Percentiles rank a stretch among this genome's conserved stretches.
phyloP scores from a whole-genome alignment of 768 basidiomycete species.

The Kwoniella heveanensis region DNA sequence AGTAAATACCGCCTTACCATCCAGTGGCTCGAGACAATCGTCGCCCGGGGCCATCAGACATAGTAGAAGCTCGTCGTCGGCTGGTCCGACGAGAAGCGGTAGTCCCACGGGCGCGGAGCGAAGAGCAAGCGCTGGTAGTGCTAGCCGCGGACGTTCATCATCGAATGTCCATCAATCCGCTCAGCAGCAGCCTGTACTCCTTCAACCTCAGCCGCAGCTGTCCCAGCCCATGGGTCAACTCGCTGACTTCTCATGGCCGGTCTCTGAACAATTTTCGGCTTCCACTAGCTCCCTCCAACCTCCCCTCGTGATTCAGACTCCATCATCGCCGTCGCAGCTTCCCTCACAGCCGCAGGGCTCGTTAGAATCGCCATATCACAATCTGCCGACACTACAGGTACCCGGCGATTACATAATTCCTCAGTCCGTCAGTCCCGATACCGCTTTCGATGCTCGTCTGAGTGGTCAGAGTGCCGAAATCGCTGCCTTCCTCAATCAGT shows the following conservation, averaged over 20 bases:
- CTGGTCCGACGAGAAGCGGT: constrained; percentile 12
- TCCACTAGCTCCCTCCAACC: neutral
- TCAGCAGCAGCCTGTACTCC: neutral
- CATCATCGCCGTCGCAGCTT: neutral
- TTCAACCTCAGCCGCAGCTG: neutral
- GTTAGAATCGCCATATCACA: neutral
- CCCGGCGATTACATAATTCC: neutral
- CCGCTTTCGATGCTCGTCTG: neutral
- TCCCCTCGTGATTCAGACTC: neutral
- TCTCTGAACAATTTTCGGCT: neutral
- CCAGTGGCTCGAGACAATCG: constrained; percentile 5
- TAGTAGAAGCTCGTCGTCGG: constrained; percentile 3
- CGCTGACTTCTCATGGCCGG: constrained; percentile 3
- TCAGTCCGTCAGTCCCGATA: neutral
- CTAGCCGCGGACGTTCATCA: neutral
- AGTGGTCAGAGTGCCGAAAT: neutral
- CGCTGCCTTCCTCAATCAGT: constrained; percentile 4
- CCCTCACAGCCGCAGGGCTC: neutral
- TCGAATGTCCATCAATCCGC: constrained; percentile 4
- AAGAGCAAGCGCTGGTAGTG: neutral
- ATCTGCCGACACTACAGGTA: neutral
- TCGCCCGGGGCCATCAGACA: constrained; percentile 9
- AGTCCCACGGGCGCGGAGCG: constrained; percentile 4
- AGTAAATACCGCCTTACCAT: neutral
- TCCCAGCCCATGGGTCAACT: constrained; percentile 2